These are phyloP conservation scores for Curvularia sp. DNA, from an alignment of 2,329 filamentous ascomycete genomes.

Conservation along the genomic window DNA sequence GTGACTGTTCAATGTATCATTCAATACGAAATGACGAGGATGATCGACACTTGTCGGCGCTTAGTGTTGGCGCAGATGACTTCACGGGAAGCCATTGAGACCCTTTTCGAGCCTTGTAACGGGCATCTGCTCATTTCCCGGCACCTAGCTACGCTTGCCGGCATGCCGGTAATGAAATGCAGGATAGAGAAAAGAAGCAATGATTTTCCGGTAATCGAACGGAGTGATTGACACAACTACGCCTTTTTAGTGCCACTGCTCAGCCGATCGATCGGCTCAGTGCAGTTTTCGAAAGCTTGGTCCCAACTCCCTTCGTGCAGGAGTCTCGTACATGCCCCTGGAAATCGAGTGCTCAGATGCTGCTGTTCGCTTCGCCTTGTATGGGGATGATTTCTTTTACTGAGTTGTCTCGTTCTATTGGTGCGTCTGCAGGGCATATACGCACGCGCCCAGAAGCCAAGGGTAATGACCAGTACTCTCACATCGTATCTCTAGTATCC, in stretches of 20 bases:
- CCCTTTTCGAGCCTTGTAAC: background rate
- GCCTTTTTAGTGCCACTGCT: background rate
- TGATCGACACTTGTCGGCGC: background rate
- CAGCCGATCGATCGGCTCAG: background rate
- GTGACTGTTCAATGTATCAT: background rate
- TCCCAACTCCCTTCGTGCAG: background rate
- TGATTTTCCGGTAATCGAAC: background rate
- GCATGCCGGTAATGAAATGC: constrained; percentile 34
- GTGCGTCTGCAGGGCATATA: background rate
- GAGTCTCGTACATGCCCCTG: background rate
- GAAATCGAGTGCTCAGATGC: background rate
- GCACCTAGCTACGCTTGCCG: constrained; percentile 4
- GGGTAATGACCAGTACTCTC: background rate
- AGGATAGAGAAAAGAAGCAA: background rate
- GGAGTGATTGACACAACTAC: background rate
- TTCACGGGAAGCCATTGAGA: background rate
- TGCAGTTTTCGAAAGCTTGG: background rate
- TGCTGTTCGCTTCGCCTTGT: background rate
- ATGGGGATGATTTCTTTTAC: background rate
- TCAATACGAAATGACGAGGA: background rate
- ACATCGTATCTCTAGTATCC: background rate
- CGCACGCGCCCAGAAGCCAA: background rate
- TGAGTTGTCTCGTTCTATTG: background rate
- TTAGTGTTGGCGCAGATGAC: background rate
- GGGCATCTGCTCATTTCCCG: background rate